phyloP scores from a whole-genome alignment of 768 basidiomycete species.

The Tricholoma sp. region DNA sequence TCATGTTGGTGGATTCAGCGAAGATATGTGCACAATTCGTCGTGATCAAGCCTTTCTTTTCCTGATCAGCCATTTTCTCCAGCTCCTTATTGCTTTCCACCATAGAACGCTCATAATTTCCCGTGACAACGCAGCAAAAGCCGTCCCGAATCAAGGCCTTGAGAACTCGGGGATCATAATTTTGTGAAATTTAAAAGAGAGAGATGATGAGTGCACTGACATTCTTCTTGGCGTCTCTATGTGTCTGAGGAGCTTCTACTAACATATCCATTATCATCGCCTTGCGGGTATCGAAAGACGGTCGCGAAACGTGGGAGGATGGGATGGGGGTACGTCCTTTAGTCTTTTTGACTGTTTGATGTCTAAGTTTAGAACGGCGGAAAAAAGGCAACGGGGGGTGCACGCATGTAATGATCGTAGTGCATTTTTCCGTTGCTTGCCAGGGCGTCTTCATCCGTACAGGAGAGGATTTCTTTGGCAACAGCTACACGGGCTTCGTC shows the following conservation, averaged over 20 bases:
- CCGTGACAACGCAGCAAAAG: no score
- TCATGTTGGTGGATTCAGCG: constrained; percentile 16
- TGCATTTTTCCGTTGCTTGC: constrained; percentile 20
- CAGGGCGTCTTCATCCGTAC: constrained; percentile 21
- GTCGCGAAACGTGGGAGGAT: no score
- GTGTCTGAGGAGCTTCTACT: constrained; percentile 2
- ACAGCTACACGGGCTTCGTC: background rate
- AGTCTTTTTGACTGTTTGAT: background rate
- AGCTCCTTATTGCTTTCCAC: no score
- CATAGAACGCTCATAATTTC: no score
- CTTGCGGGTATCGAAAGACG: background rate
- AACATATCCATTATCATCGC: constrained; percentile 1
- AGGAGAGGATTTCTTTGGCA: constrained; percentile 8
- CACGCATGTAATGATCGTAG: constrained; percentile 23
- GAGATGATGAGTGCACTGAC: constrained; percentile 3
- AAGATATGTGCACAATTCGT: constrained; percentile 26
- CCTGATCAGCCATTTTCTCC: no score
- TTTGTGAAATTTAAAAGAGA: background rate
- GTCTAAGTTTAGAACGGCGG: no score
- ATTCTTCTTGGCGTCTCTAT: constrained; percentile 2
- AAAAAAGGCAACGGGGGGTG: constrained; percentile 1
- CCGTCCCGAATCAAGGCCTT: constrained; percentile 33
- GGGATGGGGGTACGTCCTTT: background rate
- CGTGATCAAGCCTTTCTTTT: constrained; percentile 1
- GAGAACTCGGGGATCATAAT: background rate